phyloP scores from a whole-genome alignment of 768 basidiomycete species.

The Suillus bovinus region DNA sequence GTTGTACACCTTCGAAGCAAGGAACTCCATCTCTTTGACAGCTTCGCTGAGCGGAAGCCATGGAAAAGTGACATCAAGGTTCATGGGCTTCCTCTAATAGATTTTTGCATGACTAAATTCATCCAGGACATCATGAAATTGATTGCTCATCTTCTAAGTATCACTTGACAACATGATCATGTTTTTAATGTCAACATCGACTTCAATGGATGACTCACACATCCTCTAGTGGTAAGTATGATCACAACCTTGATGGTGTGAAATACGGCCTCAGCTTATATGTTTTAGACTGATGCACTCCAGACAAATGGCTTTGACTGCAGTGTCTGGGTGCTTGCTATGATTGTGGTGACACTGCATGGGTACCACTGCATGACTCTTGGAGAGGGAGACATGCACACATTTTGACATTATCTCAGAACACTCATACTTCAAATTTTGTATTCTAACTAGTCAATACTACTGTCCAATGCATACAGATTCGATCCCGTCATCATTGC shows the following conservation, averaged over 20 bases:
- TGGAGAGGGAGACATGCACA: conserved; percentile 4
- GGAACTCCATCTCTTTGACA: conserved; percentile 34
- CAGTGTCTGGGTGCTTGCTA: conserved; percentile 24
- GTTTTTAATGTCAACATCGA: background rate
- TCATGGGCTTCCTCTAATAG: background rate
- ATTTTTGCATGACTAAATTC: background rate
- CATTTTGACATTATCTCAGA: background rate
- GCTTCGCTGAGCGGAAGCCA: conserved; percentile 18
- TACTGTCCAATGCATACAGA: background rate
- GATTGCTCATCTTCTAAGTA: background rate
- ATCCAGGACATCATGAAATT: background rate
- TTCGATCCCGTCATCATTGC: background rate
- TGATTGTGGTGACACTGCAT: background rate
- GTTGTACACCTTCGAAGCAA: conserved; percentile 12
- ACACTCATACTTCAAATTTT: background rate
- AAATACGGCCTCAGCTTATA: background rate
- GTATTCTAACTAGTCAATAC: background rate
- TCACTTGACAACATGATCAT: background rate
- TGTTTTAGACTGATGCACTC: background rate
- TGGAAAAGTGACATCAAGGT: conserved; percentile 9
- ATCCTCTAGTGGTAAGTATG: background rate
- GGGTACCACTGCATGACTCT: conserved; percentile 6
- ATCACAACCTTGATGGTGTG: background rate
- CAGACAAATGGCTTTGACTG: conserved; percentile 23
- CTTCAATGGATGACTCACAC: background rate